phyloP scores from a whole-genome alignment of 1,284 basidiomycete species.

The Trichosporon sp. region DNA sequence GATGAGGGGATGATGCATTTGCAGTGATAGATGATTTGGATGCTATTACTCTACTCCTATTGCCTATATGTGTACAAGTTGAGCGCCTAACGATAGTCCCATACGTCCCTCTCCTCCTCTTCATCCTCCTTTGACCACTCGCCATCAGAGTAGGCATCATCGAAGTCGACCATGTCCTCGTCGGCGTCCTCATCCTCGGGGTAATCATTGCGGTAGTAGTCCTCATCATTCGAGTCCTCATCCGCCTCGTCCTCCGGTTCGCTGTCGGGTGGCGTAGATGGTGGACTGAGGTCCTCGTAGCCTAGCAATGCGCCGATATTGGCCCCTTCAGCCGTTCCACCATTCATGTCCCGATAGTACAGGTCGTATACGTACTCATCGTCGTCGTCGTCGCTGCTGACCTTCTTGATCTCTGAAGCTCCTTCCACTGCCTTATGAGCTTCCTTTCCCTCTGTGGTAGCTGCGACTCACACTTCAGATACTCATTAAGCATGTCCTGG shows the following conservation, averaged over 20 bases:
- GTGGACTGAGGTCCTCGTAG: slow-evolving; percentile 37
- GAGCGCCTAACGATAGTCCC: slow-evolving; percentile 28
- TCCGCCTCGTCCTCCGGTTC: slow-evolving; percentile 49
- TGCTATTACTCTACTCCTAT: not conserved
- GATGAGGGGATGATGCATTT: not conserved
- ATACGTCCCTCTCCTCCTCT: slow-evolving; percentile 26
- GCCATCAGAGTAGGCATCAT: slow-evolving; percentile 28
- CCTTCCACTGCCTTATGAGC: not conserved
- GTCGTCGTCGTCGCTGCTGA: slow-evolving; percentile 11
- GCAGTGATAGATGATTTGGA: not conserved
- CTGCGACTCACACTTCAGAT: slow-evolving; percentile 34
- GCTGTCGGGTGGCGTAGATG: slow-evolving; percentile 33
- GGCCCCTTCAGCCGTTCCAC: slow-evolving; percentile 4
- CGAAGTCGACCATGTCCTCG: slow-evolving; percentile 43
- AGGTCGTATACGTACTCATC: slow-evolving; percentile 49
- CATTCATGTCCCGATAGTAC: slow-evolving; percentile 43
- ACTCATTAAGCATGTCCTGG: slow-evolving; percentile 46
- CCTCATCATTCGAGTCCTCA: slow-evolving; percentile 49
- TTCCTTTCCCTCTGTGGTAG: not conserved
- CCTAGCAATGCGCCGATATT: slow-evolving; percentile 27
- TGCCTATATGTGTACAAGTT: not conserved
- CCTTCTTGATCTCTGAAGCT: not conserved
- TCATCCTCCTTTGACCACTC: slow-evolving; percentile 26
- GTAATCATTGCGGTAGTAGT: slow-evolving; percentile 49
- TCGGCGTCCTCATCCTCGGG: slow-evolving; percentile 49